Conservation (phyloP, 2,329 filamentous ascomycete species). For the Bimuria novae-zelandiae region DNA sequence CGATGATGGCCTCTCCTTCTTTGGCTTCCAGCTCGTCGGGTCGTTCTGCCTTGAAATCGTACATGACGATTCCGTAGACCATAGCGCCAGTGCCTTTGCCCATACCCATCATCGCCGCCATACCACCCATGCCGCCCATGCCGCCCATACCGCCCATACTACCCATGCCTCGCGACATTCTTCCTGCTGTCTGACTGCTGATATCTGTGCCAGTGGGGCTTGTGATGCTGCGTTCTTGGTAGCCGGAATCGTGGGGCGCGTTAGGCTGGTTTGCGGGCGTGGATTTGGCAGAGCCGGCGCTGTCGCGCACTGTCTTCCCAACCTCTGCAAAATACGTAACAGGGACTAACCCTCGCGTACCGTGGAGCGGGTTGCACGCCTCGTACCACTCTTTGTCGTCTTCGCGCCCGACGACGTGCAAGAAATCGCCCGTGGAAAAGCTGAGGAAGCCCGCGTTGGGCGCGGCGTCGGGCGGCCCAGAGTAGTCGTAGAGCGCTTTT, state of each 20-base stretch:
- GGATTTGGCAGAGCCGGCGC: conserved; percentile 58
- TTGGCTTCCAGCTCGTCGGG: conserved; percentile 97
- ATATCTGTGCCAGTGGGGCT: conserved; percentile 41
- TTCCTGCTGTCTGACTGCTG: conserved; percentile 33
- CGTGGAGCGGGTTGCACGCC: conserved; percentile 91
- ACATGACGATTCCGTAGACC: conserved; percentile 96
- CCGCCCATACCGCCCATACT: conserved; percentile 62
- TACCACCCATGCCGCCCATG: conserved; percentile 12
- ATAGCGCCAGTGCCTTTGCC: conserved; percentile 67
- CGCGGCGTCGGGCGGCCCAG: conserved; percentile 73
- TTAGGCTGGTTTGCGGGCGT: conserved; percentile 50
- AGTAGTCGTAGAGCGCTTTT: conserved; percentile 95
- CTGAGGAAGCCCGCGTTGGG: conserved; percentile 71
- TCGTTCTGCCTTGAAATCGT: conserved; percentile 92
- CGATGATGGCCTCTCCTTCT: conserved; percentile 93
- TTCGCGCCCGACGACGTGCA: conserved; percentile 95
- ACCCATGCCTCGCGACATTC: conserved; percentile 31
- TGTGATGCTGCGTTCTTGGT: conserved; percentile 62
- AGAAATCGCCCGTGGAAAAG: conserved; percentile 95
- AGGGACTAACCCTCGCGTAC: conserved; percentile 87
- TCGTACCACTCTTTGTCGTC: conserved; percentile 97
- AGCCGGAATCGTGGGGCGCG: conserved; percentile 88
- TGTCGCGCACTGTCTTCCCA: conserved; percentile 90
- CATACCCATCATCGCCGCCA: conserved; percentile 14
- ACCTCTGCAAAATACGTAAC: conserved; percentile 92